Evolutionary conservation across 1,284 basidiomycete species (phyloP), one percentile per base, ranked within the genome.

Genomic region (Macrocystidia cucumis): DNA sequence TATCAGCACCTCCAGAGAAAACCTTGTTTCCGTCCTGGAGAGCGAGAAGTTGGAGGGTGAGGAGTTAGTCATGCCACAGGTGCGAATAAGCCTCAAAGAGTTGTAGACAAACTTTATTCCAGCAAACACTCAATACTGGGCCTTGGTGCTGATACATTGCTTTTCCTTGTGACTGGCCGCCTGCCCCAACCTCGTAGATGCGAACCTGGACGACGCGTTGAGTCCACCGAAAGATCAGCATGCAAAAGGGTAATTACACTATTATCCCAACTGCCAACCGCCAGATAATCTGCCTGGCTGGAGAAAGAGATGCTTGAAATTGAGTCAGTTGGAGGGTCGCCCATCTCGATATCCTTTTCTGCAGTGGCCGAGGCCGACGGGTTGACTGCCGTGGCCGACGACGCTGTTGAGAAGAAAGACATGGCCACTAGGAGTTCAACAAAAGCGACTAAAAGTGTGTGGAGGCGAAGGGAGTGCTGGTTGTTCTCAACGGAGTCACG

Each of bases 1-100:
- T 90, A 63, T 95, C 91, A 23, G 83, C 84, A 25, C 88, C 89
- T n/a, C 79, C 81, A 12, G 87, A 90, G 48, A 92, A 74, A 21
- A 91, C 64, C 55, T 87, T 87, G 48, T 69, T 79, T 20, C 88
- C 88, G 43, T 90, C 86, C 81, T 81, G 43, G 11, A 34, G 16
- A 20, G 22, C 17, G 13, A 38, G 9, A 18, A 17, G 30, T 34
- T 24, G 29, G 31, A 29, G 26, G 25, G 24, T 29, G 34, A 21
- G 23, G n/a, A n/a, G n/a, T 16, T 23, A 22, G 21, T 20, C 29
- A 32, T 26, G 2, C 20, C 14, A 22, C n/a, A 24, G 32, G 17
- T 5, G 18, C 14, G 29, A 23, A 14, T 24, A 5, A 29, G 17
- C 21, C 24, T 32, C n/a, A 13, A 8, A 1, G 27, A 8, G 23